Conservation (phyloP, 2,329 filamentous ascomycete species). For the Diaporthe australafricana region DNA sequence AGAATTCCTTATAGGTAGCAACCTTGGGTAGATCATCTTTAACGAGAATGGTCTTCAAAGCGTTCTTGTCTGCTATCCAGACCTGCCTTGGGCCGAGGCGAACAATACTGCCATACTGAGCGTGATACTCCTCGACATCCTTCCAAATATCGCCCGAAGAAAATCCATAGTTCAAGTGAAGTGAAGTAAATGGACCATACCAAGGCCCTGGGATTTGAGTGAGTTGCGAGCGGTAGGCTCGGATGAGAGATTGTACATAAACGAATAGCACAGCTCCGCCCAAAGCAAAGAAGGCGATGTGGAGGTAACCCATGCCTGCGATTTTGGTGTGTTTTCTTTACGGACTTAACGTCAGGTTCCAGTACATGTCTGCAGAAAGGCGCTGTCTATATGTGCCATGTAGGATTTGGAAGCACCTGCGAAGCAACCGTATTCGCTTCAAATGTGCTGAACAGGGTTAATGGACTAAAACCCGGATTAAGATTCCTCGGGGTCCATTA, state of each 20-base stretch:
- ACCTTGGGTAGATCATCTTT: slow-evolving; percentile 67
- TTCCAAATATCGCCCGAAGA: neutral
- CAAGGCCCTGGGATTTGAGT: neutral
- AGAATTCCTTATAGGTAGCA: neutral
- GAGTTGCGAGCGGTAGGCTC: neutral
- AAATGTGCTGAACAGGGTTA: too few species aligned
- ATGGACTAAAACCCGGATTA: too few species aligned
- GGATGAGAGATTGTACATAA: neutral
- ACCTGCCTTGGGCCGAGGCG: slow-evolving; percentile 52
- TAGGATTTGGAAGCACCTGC: too few species aligned
- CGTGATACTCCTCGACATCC: slow-evolving; percentile 38
- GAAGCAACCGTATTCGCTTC: too few species aligned
- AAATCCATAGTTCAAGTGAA: neutral
- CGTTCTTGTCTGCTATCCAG: slow-evolving; percentile 44
- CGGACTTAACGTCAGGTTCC: too few species aligned
- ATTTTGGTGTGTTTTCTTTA: too few species aligned
- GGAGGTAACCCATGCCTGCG: neutral
- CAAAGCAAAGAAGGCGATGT: neutral
- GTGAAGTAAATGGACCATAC: neutral
- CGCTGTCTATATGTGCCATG: too few species aligned
- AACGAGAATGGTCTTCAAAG: slow-evolving; percentile 56
- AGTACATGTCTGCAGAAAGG: too few species aligned
- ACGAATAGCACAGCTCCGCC: neutral
- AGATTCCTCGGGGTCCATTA: too few species aligned
- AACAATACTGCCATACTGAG: slow-evolving; percentile 51